phyloP scores from a whole-genome alignment of 164 flowering plant species.

The Buxus sempervirens region DNA sequence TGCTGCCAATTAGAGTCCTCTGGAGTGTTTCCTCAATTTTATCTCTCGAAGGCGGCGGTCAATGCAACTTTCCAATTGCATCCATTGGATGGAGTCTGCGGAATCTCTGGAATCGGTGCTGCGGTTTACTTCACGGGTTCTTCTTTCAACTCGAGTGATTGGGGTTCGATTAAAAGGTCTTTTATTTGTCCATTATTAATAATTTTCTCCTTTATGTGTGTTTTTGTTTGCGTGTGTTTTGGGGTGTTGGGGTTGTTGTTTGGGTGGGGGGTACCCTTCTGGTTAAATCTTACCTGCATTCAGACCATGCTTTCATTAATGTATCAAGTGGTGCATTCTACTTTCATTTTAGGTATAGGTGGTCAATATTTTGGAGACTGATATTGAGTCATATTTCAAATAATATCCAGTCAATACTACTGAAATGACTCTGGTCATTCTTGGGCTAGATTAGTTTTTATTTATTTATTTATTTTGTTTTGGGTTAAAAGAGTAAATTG shows the following conservation, averaged over 20 bases:
- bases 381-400: too few species aligned
- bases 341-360: not conserved
- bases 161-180: constrained; percentile 43
- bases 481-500: too few species aligned
- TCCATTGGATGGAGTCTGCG: constrained; percentile 33
- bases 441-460: too few species aligned
- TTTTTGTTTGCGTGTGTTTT: too few species aligned
- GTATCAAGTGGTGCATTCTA: not conserved
- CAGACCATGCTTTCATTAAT: too few species aligned
- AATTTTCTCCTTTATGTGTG: not conserved
- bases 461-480: too few species aligned
- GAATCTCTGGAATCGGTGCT: constrained; percentile 74
- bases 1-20: constrained; percentile 56
- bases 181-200: not conserved
- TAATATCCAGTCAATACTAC: too few species aligned
- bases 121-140: constrained; percentile 50
- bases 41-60: constrained; percentile 51
- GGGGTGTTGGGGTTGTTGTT: not conserved
- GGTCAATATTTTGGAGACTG: not conserved
- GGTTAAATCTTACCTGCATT: not conserved
- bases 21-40: constrained; percentile 66
- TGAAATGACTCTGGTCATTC: too few species aligned
- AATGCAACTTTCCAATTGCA: constrained; percentile 26
- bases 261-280: not conserved
- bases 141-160: constrained; percentile 19